Evolutionary conservation across 2,329 filamentous ascomycete genomes (phyloP).

Genomic region (Dactylellina drechsleri): DNA sequence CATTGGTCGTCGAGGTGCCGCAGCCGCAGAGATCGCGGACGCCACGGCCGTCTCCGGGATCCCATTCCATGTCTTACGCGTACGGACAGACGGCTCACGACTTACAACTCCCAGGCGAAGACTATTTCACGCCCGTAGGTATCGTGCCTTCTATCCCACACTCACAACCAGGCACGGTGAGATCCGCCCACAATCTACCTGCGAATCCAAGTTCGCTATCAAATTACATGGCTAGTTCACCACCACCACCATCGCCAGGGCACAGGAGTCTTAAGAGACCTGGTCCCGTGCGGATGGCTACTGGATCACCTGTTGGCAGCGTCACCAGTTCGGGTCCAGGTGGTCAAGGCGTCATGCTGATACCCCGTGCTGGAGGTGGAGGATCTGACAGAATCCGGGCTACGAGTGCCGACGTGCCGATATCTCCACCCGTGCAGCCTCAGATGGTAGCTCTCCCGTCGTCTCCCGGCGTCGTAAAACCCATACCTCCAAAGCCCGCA

Average conservation of each 20-base stretch:
- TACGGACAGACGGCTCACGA: constrained; percentile 47
- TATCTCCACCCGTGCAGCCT: constrained; percentile 33
- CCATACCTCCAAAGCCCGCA: constrained; percentile 38
- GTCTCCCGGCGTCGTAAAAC: constrained; percentile 44
- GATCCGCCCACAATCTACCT: constrained; percentile 47
- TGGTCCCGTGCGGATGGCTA: constrained; percentile 51
- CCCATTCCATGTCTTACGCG: constrained; percentile 57
- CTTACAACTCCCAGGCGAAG: constrained; percentile 71
- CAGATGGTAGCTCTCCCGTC: constrained; percentile 49
- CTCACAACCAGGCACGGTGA: constrained; percentile 38
- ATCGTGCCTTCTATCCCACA: constrained; percentile 63
- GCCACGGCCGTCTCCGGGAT: constrained; percentile 78
- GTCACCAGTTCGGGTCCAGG: constrained; percentile 39
- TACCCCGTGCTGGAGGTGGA: constrained; percentile 31
- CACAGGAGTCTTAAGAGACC: constrained; percentile 50
- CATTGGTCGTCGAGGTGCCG: constrained; percentile 88
- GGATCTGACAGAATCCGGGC: constrained; percentile 25
- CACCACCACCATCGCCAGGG: constrained; percentile 50
- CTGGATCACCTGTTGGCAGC: constrained; percentile 46
- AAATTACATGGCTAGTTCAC: constrained; percentile 50
- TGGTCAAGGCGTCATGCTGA: constrained; percentile 35
- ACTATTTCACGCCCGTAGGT: constrained; percentile 83
- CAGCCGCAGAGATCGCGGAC: constrained; percentile 67
- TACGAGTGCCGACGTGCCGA: constrained; percentile 32
- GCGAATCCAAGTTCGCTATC: constrained; percentile 43